Percentiles rank a stretch among this genome's conserved stretches.
phyloP scores from a whole-genome alignment of 306 rosid species.

The Quercus dentata region DNA sequence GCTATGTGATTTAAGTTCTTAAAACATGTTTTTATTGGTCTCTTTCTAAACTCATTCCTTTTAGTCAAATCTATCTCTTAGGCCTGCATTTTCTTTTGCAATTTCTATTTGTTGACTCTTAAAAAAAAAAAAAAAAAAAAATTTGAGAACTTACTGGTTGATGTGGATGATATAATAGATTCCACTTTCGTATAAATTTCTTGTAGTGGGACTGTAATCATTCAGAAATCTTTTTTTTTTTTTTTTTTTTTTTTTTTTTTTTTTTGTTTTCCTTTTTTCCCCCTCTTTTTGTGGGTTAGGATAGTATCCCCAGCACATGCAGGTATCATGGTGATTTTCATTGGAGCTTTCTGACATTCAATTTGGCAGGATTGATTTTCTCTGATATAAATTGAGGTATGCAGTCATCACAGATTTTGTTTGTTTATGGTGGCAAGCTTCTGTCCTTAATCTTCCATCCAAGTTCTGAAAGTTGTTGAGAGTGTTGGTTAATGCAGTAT shows the following conservation, averaged over 20 bases:
- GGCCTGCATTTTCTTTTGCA: slow-evolving; percentile 19
- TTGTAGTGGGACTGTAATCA: slow-evolving; percentile 62
- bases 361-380: slow-evolving; percentile 73
- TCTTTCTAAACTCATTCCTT: background rate
- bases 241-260: background rate
- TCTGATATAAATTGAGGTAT: slow-evolving; percentile 77
- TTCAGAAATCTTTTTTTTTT: background rate
- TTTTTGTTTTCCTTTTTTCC: background rate
- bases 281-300: background rate
- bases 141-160: slow-evolving; percentile 24
- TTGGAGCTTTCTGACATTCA: slow-evolving; percentile 80
- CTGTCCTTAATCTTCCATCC: slow-evolving; percentile 26
- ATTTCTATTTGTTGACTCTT: slow-evolving; percentile 20
- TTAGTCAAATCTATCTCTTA: background rate
- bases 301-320: slow-evolving; percentile 59
- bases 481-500: slow-evolving; percentile 31
- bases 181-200: slow-evolving; percentile 50
- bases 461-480: slow-evolving; percentile 39
- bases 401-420: slow-evolving; percentile 46
- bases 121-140: too few relatives aligned
- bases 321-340: slow-evolving; percentile 69
- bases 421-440: slow-evolving; percentile 49
- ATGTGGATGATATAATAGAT: slow-evolving; percentile 45
- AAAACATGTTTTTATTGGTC: background rate
- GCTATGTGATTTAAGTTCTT: background rate